Conservation (phyloP, 2,329 filamentous ascomycete species). For the Fusarium secorum region DNA sequence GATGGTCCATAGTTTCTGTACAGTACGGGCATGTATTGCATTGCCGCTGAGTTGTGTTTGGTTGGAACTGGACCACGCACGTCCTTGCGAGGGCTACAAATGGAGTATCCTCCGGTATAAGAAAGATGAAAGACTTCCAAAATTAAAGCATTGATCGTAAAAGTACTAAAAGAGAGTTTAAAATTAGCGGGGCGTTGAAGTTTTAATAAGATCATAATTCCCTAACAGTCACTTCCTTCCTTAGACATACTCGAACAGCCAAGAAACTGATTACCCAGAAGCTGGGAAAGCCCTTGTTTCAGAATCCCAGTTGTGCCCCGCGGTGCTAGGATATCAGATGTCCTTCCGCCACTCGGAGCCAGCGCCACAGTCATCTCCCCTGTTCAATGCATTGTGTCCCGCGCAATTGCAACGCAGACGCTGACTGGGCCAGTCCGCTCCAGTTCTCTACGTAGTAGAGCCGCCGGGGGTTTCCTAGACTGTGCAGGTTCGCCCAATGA, state of each 20-base stretch:
- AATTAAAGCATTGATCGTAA: background rate
- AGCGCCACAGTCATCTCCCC: slow-evolving; percentile 3
- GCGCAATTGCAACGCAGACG: slow-evolving; percentile 21
- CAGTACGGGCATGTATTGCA: background rate
- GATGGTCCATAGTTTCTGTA: background rate
- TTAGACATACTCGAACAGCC: background rate
- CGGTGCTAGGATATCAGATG: slow-evolving; percentile 6
- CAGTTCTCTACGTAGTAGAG: slow-evolving; percentile 1
- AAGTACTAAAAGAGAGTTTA: background rate
- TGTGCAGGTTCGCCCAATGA: slow-evolving; percentile 14
- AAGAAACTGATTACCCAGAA: slow-evolving; percentile 11
- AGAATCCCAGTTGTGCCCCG: slow-evolving; percentile 23
- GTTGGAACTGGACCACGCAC: background rate
- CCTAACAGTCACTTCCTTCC: background rate
- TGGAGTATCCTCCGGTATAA: background rate
- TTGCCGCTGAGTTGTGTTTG: background rate
- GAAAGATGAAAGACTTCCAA: background rate
- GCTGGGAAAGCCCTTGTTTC: slow-evolving; percentile 29
- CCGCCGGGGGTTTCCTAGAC: slow-evolving; percentile 3
- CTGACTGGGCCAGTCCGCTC: background rate
- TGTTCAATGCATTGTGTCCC: background rate
- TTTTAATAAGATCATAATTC: background rate
- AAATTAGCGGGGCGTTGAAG: background rate
- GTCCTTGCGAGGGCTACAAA: background rate
- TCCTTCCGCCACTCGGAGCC: slow-evolving; percentile 34